Conservation (phyloP, 805 yeast genomes). For the Metschnikowia colocasiae region DNA sequence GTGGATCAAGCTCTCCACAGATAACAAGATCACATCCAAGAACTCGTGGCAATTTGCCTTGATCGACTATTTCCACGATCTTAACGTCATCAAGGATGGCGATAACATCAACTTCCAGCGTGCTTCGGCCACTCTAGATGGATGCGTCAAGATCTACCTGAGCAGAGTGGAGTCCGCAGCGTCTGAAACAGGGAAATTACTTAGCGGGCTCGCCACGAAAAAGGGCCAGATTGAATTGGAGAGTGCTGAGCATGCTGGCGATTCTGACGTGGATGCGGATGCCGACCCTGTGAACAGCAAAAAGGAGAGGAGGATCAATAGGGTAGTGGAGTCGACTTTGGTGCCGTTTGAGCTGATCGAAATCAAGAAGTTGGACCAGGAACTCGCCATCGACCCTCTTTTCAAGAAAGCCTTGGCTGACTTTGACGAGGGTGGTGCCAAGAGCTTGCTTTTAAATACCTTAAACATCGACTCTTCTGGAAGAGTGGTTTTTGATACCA, state of each 20-base stretch:
- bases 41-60: conserved; percentile 90
- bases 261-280: conserved; percentile 21
- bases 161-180: conserved; percentile 91
- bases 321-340: conserved; percentile 22
- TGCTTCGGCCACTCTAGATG: conserved; percentile 89
- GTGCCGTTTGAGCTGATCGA: conserved; percentile 45
- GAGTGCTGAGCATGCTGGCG: conserved; percentile 19
- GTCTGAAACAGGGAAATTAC: conserved; percentile 78
- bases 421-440: conserved; percentile 82
- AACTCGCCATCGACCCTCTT: conserved; percentile 65
- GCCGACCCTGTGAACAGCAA: conserved; percentile 19
- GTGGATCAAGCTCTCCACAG: conserved; percentile 47
- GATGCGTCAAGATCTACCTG: conserved; percentile 89
- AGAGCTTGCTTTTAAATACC: conserved; percentile 61
- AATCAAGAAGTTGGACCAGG: conserved; percentile 59
- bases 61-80: conserved; percentile 87
- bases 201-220: conserved; percentile 62
- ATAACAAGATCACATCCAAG: conserved; percentile 68
- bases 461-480: conserved; percentile 51
- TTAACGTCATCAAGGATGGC: conserved; percentile 69
- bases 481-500: conserved; percentile 66
- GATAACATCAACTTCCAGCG: conserved; percentile 80
- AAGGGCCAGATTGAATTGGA: conserved; percentile 27
- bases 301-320: conserved; percentile 16
- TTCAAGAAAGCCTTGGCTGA: conserved; percentile 73